Conservation (phyloP, 164 flowering plant genomes). For the Liriodendron chinense region DNA sequence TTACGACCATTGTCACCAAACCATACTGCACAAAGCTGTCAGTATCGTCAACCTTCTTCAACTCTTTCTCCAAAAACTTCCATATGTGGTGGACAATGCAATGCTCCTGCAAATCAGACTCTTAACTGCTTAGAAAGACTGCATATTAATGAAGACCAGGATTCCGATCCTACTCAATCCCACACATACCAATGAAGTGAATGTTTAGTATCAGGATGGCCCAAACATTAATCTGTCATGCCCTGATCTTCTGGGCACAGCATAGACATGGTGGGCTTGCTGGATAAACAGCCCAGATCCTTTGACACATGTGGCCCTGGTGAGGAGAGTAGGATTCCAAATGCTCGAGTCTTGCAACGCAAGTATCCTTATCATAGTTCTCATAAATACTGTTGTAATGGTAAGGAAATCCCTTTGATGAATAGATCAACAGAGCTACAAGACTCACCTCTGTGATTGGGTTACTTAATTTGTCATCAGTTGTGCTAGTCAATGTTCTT, state of each 20-base stretch:
- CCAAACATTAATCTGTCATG: too few species aligned
- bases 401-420: background rate
- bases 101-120: slow-evolving; percentile 30
- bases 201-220: background rate
- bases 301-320: background rate
- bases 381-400: background rate
- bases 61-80: slow-evolving; percentile 18
- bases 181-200: background rate
- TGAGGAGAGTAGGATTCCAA: background rate
- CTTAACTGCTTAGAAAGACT: background rate
- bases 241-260: background rate
- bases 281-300: too few species aligned
- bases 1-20: slow-evolving; percentile 45
- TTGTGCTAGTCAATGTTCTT: slow-evolving; percentile 25
- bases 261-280: background rate
- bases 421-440: background rate
- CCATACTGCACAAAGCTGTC: slow-evolving; percentile 63
- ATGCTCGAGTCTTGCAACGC: background rate
- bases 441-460: slow-evolving; percentile 31
- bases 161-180: background rate
- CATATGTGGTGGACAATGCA: slow-evolving; percentile 18
- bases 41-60: slow-evolving; percentile 33
- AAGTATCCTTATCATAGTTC: background rate
- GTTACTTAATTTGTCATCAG: slow-evolving; percentile 20
- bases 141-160: background rate